Conservation (phyloP, 176 grass and related monocot genomes). For the Musa acuminata region DNA sequence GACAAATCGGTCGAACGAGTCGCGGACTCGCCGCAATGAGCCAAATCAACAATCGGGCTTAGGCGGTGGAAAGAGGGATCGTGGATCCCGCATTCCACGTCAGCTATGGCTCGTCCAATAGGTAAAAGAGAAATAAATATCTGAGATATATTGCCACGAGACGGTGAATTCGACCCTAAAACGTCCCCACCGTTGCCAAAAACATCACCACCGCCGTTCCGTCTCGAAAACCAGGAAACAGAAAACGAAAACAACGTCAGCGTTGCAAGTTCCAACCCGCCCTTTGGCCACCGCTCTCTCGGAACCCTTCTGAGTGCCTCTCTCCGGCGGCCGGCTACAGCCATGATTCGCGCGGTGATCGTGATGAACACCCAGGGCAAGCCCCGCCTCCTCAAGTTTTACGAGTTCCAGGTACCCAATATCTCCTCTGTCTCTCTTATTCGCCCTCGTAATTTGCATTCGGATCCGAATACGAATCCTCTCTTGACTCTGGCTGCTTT, state of each 20-base stretch:
- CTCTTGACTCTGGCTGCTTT: neutral
- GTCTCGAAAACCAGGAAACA: conserved; percentile 1
- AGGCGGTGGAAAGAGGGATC: too few species aligned
- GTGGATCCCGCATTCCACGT: too few species aligned
- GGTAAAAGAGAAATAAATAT: too few species aligned
- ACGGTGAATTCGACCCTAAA: too few species aligned
- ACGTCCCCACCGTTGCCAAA: neutral
- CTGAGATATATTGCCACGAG: too few species aligned
- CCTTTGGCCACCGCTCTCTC: too few species aligned
- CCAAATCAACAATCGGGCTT: too few species aligned
- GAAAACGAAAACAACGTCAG: neutral
- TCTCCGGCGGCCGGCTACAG: neutral
- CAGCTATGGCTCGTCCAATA: too few species aligned
- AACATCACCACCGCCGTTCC: neutral
- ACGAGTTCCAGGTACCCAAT: conserved; percentile 53
- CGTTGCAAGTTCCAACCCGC: too few species aligned
- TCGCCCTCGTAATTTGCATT: neutral
- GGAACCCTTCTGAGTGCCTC: too few species aligned
- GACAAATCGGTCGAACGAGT: too few species aligned
- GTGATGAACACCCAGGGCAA: conserved; percentile 89
- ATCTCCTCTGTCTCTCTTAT: neutral
- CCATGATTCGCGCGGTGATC: conserved; percentile 89
- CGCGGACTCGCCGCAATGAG: too few species aligned
- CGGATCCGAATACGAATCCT: neutral
- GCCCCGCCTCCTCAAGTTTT: conserved; percentile 89